These are phyloP conservation scores for Nakaseomyces glabratus DNA, from an alignment of 1,139 yeast genomes.

Conservation along the genomic window DNA sequence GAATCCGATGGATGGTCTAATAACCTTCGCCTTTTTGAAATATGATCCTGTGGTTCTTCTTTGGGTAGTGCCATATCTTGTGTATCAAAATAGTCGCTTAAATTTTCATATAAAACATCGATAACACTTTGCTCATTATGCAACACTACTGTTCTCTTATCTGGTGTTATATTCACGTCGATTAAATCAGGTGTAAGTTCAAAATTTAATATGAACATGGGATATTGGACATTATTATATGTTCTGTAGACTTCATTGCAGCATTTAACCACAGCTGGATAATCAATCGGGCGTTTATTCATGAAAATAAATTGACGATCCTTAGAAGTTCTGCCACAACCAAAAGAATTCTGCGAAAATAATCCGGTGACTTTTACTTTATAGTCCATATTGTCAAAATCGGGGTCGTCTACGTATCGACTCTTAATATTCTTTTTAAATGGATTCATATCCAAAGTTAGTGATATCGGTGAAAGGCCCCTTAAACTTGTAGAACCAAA, in stretches of 20 bases:
- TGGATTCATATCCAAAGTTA: constrained; percentile 31
- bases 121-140: constrained; percentile 55
- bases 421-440: constrained; percentile 16
- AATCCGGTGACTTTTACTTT: constrained; percentile 43
- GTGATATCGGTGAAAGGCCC: constrained; percentile 44
- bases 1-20: not conserved
- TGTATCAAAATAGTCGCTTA: constrained; percentile 37
- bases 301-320: constrained; percentile 72
- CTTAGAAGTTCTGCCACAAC: constrained; percentile 57
- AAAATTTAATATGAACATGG: constrained; percentile 61
- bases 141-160: constrained; percentile 63
- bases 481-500: constrained; percentile 60
- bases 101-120: constrained; percentile 40
- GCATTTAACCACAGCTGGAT: constrained; percentile 48
- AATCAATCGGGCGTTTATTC: constrained; percentile 64
- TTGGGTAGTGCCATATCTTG: constrained; percentile 37
- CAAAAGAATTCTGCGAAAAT: constrained; percentile 69
- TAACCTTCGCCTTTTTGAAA: constrained; percentile 9
- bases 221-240: constrained; percentile 65
- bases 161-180: constrained; percentile 89
- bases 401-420: constrained; percentile 14
- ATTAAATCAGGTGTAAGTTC: constrained; percentile 42
- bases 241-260: constrained; percentile 65
- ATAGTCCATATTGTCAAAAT: constrained; percentile 20
- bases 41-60: constrained; percentile 9